Base-by-base conservation (phyloP, 352 stramenopile species). In the Phytophthora fragariaefolia region DNA sequence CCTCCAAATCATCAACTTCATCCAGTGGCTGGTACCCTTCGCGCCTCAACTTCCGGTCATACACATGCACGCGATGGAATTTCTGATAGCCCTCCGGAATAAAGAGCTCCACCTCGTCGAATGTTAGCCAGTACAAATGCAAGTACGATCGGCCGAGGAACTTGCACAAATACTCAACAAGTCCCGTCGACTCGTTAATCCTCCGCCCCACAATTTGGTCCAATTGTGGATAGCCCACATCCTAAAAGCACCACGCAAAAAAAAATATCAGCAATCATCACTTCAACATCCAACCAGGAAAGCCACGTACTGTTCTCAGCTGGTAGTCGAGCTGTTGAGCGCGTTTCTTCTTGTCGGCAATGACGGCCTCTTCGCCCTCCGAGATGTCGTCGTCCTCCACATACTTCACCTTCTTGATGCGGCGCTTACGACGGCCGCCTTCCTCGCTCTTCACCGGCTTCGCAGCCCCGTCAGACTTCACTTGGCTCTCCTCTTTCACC, bases 101-200 rank as follows among this genome's bases (percentile, higher is more conserved):
- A 66, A 96, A 96, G 17, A 94, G 57, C 63, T 97, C 83, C 42
- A 97, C 27, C 52, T 96, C 90, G 28, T 89, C 79, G 59, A 96
- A 96, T 53, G 85, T 93, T 27, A 96, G 82, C 90, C 90, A 97
- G 53, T 87, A 94, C 46, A 96, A 59, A 52, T 97, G 90, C 65
- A 97, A 73, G 54, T 96, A 96, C 34, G 90, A 97, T 4, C 89
- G 84, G 9, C 86, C 85, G 12, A 91, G 71, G 50, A 96, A 96
- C 59, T 97, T 97, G 81, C 83, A 92, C 70, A 96, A 59, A 43
- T 96, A 97, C 65, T 97, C 89, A 23, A 88, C 73, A 20, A 80
- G 63, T 12, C 87, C 86, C 2, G 70, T 92, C 6, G 79, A 79
- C 47, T 83, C 76, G 65, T 95, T 94, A 40, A 94, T 85, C 2